These are phyloP conservation scores for Penicillium frequentans DNA, from an alignment of 2,329 filamentous ascomycete species.

Conservation along the genomic window DNA sequence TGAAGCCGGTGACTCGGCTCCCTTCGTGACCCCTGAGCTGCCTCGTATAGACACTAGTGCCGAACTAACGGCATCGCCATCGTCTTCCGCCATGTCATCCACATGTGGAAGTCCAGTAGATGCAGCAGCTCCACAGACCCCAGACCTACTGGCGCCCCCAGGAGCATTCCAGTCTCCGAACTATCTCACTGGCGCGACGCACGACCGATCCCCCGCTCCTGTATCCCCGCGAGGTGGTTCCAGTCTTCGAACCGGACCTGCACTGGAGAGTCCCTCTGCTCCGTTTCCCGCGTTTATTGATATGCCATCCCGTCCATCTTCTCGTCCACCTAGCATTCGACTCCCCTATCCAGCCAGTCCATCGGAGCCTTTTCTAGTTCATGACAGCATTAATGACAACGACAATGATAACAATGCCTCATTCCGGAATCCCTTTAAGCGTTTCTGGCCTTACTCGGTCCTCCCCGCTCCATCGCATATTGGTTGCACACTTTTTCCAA, in stretches of 20 bases:
- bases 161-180: slow-evolving; percentile 40
- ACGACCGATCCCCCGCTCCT: slow-evolving; percentile 24
- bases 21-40: slow-evolving; percentile 16
- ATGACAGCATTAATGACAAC: slow-evolving; percentile 30
- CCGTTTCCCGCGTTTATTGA: slow-evolving; percentile 72
- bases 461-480: slow-evolving; percentile 73
- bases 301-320: slow-evolving; percentile 47
- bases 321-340: slow-evolving; percentile 56
- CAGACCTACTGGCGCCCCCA: slow-evolving; percentile 46
- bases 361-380: slow-evolving; percentile 29
- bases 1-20: slow-evolving; percentile 15
- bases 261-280: slow-evolving; percentile 46
- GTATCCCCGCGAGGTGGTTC: slow-evolving; percentile 31
- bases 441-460: slow-evolving; percentile 78
- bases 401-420: slow-evolving; percentile 42
- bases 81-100: slow-evolving; percentile 29
- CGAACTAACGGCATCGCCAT: slow-evolving; percentile 35
- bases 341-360: slow-evolving; percentile 47
- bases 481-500: slow-evolving; percentile 78
- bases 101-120: slow-evolving; percentile 34
- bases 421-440: slow-evolving; percentile 45
- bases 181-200: slow-evolving; percentile 28
- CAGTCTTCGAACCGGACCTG: slow-evolving; percentile 9
- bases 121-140: slow-evolving; percentile 27
- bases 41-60: slow-evolving; percentile 25